phyloP scores from a whole-genome alignment of 352 stramenopile genomes.

The Phytophthora hybrid region DNA sequence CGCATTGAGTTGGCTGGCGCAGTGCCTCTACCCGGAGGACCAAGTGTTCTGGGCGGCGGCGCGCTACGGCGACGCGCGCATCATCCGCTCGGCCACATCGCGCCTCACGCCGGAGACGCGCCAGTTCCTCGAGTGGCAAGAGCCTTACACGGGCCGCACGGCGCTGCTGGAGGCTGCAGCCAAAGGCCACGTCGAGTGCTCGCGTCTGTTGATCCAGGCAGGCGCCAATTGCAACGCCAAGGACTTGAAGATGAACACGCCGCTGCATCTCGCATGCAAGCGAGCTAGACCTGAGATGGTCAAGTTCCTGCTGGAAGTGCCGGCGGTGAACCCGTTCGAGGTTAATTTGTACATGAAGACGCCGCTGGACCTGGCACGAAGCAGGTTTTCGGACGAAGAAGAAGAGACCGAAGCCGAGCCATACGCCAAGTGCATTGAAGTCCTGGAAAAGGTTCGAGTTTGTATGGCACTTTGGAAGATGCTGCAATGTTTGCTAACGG shows the following conservation, averaged over 20 bases:
- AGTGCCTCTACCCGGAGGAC: slow-evolving; percentile 64
- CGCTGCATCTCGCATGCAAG: slow-evolving; percentile 67
- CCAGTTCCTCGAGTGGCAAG: slow-evolving; percentile 64
- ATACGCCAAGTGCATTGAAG: slow-evolving; percentile 63
- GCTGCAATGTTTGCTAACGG: slow-evolving; percentile 12
- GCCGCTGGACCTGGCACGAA: slow-evolving; percentile 53
- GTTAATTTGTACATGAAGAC: slow-evolving; percentile 58
- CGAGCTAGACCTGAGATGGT: slow-evolving; percentile 50
- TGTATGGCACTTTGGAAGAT: neutral
- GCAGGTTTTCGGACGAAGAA: slow-evolving; percentile 40
- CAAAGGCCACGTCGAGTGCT: slow-evolving; percentile 58
- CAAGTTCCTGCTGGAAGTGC: slow-evolving; percentile 51
- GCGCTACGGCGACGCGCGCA: slow-evolving; percentile 45
- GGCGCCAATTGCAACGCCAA: slow-evolving; percentile 63
- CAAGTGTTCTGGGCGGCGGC: slow-evolving; percentile 65
- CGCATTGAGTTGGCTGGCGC: slow-evolving; percentile 54
- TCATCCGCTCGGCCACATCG: slow-evolving; percentile 46
- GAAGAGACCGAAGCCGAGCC: slow-evolving; percentile 29
- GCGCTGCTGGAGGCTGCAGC: slow-evolving; percentile 54
- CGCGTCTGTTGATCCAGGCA: slow-evolving; percentile 46
- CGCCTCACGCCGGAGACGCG: slow-evolving; percentile 52
- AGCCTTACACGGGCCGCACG: slow-evolving; percentile 54
- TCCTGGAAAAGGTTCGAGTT: slow-evolving; percentile 57
- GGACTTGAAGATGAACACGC: slow-evolving; percentile 59
- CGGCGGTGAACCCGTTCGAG: slow-evolving; percentile 50